These are phyloP conservation scores for Mucor saturninus DNA, from an alignment of 371 early-diverging fungal genomes.

Conservation along the genomic window DNA sequence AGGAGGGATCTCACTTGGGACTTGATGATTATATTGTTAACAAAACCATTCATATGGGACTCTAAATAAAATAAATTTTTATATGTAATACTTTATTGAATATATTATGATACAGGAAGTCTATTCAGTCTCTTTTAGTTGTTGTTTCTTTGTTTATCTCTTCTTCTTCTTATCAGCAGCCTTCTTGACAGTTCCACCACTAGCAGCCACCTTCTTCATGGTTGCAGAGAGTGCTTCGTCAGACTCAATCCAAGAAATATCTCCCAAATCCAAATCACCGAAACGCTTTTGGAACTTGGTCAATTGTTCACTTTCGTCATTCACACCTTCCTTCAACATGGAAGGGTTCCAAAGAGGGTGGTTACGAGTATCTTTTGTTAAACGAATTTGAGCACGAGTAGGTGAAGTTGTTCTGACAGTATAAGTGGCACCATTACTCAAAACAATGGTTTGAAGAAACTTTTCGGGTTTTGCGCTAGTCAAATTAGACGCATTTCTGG, in stretches of 20 bases:
- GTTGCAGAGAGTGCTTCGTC: constrained; percentile 49
- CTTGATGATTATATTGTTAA: constrained; percentile 68
- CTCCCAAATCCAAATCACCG: constrained; percentile 67
- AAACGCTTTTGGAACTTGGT: constrained; percentile 79
- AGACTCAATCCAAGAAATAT: constrained; percentile 54
- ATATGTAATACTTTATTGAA: not conserved
- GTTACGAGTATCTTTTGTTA: constrained; percentile 92
- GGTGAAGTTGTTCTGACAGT: constrained; percentile 88
- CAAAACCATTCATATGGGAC: constrained; percentile 62
- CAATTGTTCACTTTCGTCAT: constrained; percentile 76
- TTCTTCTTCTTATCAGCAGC: constrained; percentile 45
- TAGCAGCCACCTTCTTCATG: constrained; percentile 52
- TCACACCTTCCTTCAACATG: constrained; percentile 53
- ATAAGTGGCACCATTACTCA: constrained; percentile 90
- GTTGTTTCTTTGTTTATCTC: constrained; percentile 24
- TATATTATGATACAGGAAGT: constrained; percentile 5
- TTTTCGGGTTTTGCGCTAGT: constrained; percentile 58
- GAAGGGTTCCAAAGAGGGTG: constrained; percentile 94
- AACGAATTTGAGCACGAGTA: constrained; percentile 70
- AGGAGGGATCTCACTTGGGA: constrained; percentile 34
- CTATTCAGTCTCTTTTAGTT: not conserved
- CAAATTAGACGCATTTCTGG: constrained; percentile 20
- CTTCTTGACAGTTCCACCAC: constrained; percentile 37
- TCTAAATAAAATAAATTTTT: not conserved
- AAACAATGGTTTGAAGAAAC: constrained; percentile 84